Conservation (phyloP, 1,139 yeast genomes). For the Zygoascus hellenicus region DNA sequence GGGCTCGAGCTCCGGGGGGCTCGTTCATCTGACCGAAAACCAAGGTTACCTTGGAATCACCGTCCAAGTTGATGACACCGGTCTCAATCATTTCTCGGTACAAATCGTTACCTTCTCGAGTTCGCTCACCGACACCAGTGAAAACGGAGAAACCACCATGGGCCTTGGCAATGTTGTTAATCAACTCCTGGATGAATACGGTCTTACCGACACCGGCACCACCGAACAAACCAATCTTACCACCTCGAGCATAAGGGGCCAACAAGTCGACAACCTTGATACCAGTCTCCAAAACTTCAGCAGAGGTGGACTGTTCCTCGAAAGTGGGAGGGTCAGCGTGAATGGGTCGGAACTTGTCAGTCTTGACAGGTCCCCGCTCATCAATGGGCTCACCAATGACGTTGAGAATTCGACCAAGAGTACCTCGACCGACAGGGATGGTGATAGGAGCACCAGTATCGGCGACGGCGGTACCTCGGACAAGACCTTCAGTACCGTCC, state of each 20-base stretch:
- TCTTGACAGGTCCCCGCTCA: slow-evolving; percentile 97
- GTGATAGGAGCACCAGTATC: slow-evolving; percentile 99
- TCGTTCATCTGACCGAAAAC: slow-evolving; percentile 99
- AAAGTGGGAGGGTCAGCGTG: slow-evolving; percentile 97
- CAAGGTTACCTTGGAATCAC: slow-evolving; percentile 98
- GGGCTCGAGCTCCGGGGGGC: slow-evolving; percentile 99
- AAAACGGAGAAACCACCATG: slow-evolving; percentile 99
- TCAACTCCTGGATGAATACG: slow-evolving; percentile 98
- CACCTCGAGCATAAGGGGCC: slow-evolving; percentile 99
- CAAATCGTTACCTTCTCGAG: slow-evolving; percentile 99
- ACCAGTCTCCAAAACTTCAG: slow-evolving; percentile 99
- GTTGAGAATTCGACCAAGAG: slow-evolving; percentile 97
- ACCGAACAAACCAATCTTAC: slow-evolving; percentile 99
- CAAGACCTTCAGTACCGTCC: slow-evolving; percentile 99
- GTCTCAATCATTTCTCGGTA: slow-evolving; percentile 99
- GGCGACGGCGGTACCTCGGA: slow-evolving; percentile 86
- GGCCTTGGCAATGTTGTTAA: slow-evolving; percentile 99
- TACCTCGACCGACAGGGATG: slow-evolving; percentile 98
- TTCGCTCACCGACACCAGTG: slow-evolving; percentile 99
- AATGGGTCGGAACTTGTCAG: slow-evolving; percentile 91
- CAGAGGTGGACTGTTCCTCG: slow-evolving; percentile 94
- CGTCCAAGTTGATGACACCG: slow-evolving; percentile 98
- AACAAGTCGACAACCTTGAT: slow-evolving; percentile 98
- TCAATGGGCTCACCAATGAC: slow-evolving; percentile 99
- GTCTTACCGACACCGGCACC: slow-evolving; percentile 99